These are phyloP conservation scores for Aureobasidium melanogenum DNA, from an alignment of 2,329 filamentous ascomycete genomes.

Conservation along the genomic window DNA sequence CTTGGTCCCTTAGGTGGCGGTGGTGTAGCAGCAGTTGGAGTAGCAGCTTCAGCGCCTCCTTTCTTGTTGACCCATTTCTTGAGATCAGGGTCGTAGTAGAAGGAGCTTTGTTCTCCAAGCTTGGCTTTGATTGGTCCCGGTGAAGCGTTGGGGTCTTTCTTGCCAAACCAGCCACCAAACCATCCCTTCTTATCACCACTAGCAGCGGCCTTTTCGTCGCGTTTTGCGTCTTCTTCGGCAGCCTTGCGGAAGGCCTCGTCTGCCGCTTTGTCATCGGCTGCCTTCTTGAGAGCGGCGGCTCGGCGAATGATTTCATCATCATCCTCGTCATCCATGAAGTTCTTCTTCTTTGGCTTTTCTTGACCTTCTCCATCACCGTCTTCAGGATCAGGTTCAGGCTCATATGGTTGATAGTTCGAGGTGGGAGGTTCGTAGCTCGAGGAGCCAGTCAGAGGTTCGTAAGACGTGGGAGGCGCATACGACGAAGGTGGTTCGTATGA, in stretches of 20 bases:
- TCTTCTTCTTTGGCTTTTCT: constrained; percentile 59
- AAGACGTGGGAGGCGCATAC: constrained; percentile 20
- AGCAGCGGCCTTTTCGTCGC: constrained; percentile 46
- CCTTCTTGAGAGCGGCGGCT: constrained; percentile 41
- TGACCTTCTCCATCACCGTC: constrained; percentile 35
- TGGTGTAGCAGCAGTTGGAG: constrained; percentile 52
- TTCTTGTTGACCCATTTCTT: constrained; percentile 99
- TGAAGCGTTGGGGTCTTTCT: constrained; percentile 55
- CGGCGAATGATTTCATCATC: constrained; percentile 52
- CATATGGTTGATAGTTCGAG: constrained; percentile 41
- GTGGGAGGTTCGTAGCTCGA: constrained; percentile 50
- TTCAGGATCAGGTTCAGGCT: constrained; percentile 42
- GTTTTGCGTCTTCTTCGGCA: constrained; percentile 63
- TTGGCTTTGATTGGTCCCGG: constrained; percentile 77
- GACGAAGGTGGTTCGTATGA: constrained; percentile 20
- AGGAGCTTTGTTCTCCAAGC: constrained; percentile 83
- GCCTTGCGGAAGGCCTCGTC: constrained; percentile 79
- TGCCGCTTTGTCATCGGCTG: constrained; percentile 58
- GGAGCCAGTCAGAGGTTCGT: constrained; percentile 29
- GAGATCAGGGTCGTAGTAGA: constrained; percentile 90
- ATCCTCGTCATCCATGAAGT: constrained; percentile 73
- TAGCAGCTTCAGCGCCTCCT: constrained; percentile 52
- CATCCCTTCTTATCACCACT: constrained; percentile 54
- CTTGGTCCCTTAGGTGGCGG: constrained; percentile 62
- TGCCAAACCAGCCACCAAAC: constrained; percentile 77